phyloP scores from a whole-genome alignment of 2,329 filamentous ascomycete genomes.

The Fusarium haematococcum region DNA sequence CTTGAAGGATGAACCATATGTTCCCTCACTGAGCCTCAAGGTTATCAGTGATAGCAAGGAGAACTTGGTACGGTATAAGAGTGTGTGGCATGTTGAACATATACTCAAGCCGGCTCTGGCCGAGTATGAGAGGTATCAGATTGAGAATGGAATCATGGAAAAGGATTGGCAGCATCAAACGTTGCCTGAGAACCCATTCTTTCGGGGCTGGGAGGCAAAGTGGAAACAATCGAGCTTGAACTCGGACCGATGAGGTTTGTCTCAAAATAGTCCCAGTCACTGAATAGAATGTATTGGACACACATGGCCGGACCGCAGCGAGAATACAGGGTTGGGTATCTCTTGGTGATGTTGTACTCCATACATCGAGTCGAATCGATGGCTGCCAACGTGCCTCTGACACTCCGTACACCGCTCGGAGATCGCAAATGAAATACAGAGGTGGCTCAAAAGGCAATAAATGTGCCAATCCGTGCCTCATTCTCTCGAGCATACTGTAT shows the following conservation, averaged over 20 bases:
- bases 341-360: too few species aligned
- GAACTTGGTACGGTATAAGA: constrained; percentile 80
- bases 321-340: not conserved
- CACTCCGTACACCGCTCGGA: not conserved
- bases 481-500: constrained; percentile 16
- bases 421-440: not conserved
- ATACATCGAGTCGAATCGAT: not conserved
- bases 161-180: constrained; percentile 74
- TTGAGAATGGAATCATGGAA: constrained; percentile 67
- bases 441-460: constrained; percentile 8
- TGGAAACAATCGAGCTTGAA: not conserved
- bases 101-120: constrained; percentile 73
- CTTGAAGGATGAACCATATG: constrained; percentile 76
- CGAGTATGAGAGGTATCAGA: constrained; percentile 73
- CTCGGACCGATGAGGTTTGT: not conserved
- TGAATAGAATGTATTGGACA: not conserved
- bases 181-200: constrained; percentile 80
- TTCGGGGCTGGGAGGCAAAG: constrained; percentile 71
- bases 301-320: not conserved
- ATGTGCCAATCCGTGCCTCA: constrained; percentile 3
- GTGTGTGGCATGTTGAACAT: constrained; percentile 81
- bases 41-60: constrained; percentile 58
- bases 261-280: too few species aligned
- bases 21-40: constrained; percentile 64
- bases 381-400: not conserved